Evolutionary conservation across 208 protist genomes (phyloP).

Genomic region (Leishmania arabica): DNA sequence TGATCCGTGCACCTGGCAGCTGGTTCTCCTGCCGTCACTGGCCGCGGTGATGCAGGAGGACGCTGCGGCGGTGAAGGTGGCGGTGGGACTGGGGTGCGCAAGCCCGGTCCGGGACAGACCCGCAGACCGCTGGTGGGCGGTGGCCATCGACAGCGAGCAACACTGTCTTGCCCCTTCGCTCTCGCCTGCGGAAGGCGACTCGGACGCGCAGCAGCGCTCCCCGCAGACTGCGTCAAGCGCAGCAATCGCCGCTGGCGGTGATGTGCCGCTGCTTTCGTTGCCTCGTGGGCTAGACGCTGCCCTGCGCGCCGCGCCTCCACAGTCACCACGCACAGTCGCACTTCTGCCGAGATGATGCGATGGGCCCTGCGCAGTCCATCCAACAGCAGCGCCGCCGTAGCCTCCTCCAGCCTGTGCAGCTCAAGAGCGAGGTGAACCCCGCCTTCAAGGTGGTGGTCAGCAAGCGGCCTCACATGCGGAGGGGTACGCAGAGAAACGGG

Average conservation of each 20-base stretch:
- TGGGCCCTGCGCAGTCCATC: constrained; percentile 24
- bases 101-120: neutral
- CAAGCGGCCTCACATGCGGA: neutral
- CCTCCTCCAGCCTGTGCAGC: constrained; percentile 30
- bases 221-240: neutral
- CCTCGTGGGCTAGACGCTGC: constrained; percentile 16
- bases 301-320: constrained; percentile 22
- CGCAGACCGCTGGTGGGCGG: neutral
- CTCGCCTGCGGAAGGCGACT: neutral
- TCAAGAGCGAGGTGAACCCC: constrained; percentile 33
- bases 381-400: constrained; percentile 17
- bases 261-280: neutral
- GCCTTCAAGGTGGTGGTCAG: neutral
- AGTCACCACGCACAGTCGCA: constrained; percentile 22
- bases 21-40: neutral
- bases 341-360: constrained; percentile 13
- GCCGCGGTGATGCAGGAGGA: neutral
- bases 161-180: neutral
- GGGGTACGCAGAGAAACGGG: neutral
- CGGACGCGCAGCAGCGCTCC: neutral
- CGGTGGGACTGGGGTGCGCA: neutral
- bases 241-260: constrained; percentile 6
- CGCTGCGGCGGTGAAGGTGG: neutral
- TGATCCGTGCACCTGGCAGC: neutral
- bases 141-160: neutral